A percentile compares a stretch with the other conserved stretches of the same genome.
Evolutionary conservation across 306 rosid genomes (phyloP).

Genomic region (Luffa acutangula): DNA sequence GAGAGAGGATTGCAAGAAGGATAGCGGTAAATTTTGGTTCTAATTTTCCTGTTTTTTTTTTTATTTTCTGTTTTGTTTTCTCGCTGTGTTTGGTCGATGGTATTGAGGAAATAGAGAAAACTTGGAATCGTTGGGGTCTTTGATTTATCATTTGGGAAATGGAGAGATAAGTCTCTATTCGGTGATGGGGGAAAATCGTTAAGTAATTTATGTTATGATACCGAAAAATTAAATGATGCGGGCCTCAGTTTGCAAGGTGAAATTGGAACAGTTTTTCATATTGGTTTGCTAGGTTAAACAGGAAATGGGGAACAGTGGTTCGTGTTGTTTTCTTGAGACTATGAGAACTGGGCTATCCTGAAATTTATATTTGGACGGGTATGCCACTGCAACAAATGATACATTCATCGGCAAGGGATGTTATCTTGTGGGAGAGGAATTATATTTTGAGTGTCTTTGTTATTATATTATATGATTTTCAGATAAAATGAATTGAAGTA

Average conservation of each 20-base stretch:
- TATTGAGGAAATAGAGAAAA: neutral
- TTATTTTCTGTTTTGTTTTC: neutral
- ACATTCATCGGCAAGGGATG: neutral
- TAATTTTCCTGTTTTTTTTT: neutral
- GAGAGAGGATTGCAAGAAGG: slow-evolving; percentile 75
- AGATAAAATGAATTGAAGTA: neutral
- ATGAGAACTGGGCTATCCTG: neutral
- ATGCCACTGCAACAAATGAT: neutral
- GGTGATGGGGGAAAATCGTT: neutral
- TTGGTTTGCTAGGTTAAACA: neutral
- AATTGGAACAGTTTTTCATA: neutral
- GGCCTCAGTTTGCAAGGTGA: neutral
- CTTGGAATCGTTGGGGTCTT: neutral
- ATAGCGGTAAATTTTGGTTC: slow-evolving; percentile 27
- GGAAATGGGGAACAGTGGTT: neutral
- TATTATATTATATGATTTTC: neutral
- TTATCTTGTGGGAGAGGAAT: neutral
- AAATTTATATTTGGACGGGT: neutral
- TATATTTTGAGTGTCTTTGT: neutral
- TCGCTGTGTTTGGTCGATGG: neutral
- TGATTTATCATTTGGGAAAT: neutral
- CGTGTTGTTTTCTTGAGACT: neutral
- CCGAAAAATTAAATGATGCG: neutral
- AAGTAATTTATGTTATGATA: neutral
- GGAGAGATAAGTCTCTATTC: neutral